Evolutionary conservation across 805 yeast genomes (phyloP), one percentile per base, ranked within the genome.

Genomic region (Wickerhamiella siamensis): DNA sequence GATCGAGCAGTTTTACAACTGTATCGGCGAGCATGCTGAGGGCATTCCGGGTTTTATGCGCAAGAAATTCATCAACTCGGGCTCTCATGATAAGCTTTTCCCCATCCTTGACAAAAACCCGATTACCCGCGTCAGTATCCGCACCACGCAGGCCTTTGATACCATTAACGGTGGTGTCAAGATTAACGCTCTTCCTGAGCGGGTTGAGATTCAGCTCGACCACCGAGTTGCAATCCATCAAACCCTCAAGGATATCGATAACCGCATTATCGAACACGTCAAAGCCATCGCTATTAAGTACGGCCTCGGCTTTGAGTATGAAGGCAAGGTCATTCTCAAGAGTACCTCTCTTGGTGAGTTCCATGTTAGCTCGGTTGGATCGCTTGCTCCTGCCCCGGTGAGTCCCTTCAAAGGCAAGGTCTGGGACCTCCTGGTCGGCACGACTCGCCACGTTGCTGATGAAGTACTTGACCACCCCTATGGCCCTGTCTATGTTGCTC

Each of bases 131-230:
- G 71, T 67, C 47, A 56, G 71, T 37, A 62, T 77, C 18, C 63
- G 67, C 45, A 80, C 88, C 1, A 70, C 83, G 4, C 82, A 75
- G 58, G 81, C 87, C 2, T 65, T 73, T 38, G 84, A 79, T 53
- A 66, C 77, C 24, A 64, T 82, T 43, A 57, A 61, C 15, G 91
- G 91, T 24, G 93, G 93, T 40, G 70, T 74, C 45, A 82, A 82
- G 60, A 67, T 77, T 26, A 82, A 82, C 55, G 84, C 88, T 2
- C 62, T 81, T 37, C 91, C 93, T 4, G 87, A 81, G 56, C 58
- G 65, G 24, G 73, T 73, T 5, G 57, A 62, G 24, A 63, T 75
- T 38, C 57, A 68, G 36, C 64, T 77, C 33, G 80, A 82, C 59
- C 79, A 79, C 54, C 68, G 93, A 53, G 65, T 81, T 41, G 70